These are phyloP conservation scores for Neostapfia colusana DNA, from an alignment of 176 grass and related monocot genomes.

Conservation along the genomic window DNA sequence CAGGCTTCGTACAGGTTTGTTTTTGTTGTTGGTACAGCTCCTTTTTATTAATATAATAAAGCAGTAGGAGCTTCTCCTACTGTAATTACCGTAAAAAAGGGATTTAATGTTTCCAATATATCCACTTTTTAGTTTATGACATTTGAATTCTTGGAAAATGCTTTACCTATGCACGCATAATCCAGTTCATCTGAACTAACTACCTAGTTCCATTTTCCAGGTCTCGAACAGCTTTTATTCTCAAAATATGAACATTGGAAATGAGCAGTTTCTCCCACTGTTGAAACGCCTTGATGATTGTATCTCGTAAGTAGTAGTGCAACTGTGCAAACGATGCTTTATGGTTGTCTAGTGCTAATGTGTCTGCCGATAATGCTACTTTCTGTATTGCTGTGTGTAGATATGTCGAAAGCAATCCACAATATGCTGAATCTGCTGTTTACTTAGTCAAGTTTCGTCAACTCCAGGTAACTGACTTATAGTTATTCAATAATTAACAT, in stretches of 20 bases:
- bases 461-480: constrained; percentile 65
- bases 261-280: constrained; percentile 79
- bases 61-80: background rate
- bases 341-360: constrained; percentile 9
- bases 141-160: constrained; percentile 8
- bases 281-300: constrained; percentile 97
- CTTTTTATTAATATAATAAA: background rate
- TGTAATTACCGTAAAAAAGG: background rate
- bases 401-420: constrained; percentile 92
- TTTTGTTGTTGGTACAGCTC: background rate
- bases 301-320: constrained; percentile 68
- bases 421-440: constrained; percentile 96
- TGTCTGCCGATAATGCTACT: constrained; percentile 18
- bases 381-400: constrained; percentile 51
- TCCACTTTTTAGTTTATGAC: background rate
- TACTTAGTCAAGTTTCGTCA: constrained; percentile 98
- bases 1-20: background rate
- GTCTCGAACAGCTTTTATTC: constrained; percentile 88
- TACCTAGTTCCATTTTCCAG: constrained; percentile 47
- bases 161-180: constrained; percentile 9
- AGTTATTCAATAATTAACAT: constrained; percentile 26
- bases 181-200: constrained; percentile 23
- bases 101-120: background rate
- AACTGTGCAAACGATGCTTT: constrained; percentile 3
- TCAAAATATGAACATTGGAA: constrained; percentile 85